phyloP scores from a whole-genome alignment of 1,284 basidiomycete genomes.

The Trametes sp. region DNA sequence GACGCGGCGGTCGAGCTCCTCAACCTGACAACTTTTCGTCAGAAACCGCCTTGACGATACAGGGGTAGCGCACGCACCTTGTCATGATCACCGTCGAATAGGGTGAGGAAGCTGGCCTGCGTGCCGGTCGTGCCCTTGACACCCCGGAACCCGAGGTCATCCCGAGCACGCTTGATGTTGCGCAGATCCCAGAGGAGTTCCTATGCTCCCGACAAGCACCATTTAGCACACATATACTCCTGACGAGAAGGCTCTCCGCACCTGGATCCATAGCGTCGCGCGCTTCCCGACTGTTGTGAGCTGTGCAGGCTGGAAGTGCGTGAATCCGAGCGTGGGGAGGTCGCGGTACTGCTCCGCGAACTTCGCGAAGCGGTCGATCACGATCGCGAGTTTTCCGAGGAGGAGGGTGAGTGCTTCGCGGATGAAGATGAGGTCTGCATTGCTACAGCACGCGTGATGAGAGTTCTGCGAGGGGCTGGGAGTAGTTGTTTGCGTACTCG shows the following conservation, averaged over 20 bases:
- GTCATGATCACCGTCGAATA: conserved; percentile 95
- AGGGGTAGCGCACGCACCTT: conserved; percentile 61
- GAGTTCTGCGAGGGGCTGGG: not conserved
- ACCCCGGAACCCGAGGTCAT: conserved; percentile 97
- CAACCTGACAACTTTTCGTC: conserved; percentile 62
- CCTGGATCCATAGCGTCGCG: conserved; percentile 97
- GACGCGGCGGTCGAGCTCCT: conserved; percentile 88
- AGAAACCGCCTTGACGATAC: not conserved
- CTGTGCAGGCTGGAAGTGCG: conserved; percentile 99
- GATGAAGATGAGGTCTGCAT: conserved; percentile 97
- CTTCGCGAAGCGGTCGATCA: conserved; percentile 87
- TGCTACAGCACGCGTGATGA: conserved; percentile 59
- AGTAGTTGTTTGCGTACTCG: conserved; percentile 65
- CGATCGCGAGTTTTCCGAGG: conserved; percentile 86
- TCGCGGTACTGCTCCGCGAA: conserved; percentile 82
- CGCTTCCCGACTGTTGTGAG: conserved; percentile 99
- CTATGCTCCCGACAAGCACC: conserved; percentile 44
- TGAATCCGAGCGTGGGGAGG: conserved; percentile 94
- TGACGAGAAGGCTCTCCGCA: conserved; percentile 34
- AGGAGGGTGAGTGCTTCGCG: conserved; percentile 88
- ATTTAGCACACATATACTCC: not conserved
- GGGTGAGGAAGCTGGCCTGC: conserved; percentile 93
- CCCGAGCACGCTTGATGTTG: conserved; percentile 89
- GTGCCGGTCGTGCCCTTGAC: conserved; percentile 99
- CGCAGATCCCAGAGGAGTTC: conserved; percentile 97